Evolutionary conservation across 2,329 filamentous ascomycete species (phyloP).

Genomic region (Orbilia brochopaga): DNA sequence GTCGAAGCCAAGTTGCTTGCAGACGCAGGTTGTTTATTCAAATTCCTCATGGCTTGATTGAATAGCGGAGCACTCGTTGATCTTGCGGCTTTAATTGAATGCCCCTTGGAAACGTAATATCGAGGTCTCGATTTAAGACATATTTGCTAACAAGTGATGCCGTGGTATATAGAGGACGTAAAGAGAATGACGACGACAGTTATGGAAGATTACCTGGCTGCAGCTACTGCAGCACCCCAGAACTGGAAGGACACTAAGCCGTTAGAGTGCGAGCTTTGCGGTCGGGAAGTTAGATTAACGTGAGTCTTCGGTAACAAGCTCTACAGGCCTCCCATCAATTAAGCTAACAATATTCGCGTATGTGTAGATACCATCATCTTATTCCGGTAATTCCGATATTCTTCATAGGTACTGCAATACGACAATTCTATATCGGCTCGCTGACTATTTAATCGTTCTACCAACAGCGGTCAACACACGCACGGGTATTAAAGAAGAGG

Average conservation of each 20-base stretch:
- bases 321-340: neutral
- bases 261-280: conserved; percentile 75
- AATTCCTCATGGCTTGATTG: neutral
- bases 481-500: conserved; percentile 74
- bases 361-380: conserved; percentile 80
- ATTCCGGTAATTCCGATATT: conserved; percentile 65
- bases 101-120: too few relatives aligned
- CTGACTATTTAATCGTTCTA: neutral
- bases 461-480: conserved; percentile 68
- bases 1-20: conserved; percentile 43
- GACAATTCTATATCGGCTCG: too few relatives aligned
- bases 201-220: conserved; percentile 68
- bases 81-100: too few relatives aligned
- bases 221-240: conserved; percentile 68
- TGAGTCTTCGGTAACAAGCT: conserved; percentile 5
- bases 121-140: too few relatives aligned
- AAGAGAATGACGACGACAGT: conserved; percentile 48
- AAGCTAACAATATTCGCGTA: conserved; percentile 68
- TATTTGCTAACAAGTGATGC: conserved; percentile 10
- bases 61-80: neutral
- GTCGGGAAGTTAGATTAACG: conserved; percentile 58
- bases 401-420: too few relatives aligned
- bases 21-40: conserved; percentile 47
- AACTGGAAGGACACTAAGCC: conserved; percentile 67
- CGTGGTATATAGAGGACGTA: conserved; percentile 33